Conservation (phyloP, 345 rosid species). For the Citrus maxima region DNA sequence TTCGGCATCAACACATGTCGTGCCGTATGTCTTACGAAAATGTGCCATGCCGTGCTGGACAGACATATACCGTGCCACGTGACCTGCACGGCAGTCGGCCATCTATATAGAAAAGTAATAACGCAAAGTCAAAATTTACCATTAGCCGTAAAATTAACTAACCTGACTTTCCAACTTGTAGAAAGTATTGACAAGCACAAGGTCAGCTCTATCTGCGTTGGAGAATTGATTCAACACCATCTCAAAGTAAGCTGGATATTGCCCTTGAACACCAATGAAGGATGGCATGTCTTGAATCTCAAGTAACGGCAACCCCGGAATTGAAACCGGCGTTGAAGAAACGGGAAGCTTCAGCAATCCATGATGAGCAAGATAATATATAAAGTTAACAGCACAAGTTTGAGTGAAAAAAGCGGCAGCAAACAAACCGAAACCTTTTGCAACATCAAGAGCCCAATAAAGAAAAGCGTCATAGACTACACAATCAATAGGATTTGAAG, state of each 20-base stretch:
- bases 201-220: constrained; percentile 43
- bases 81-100: too few relatives aligned
- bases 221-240: constrained; percentile 50
- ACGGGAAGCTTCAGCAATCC: constrained; percentile 45
- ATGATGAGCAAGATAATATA: constrained; percentile 39
- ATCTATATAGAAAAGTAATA: too few relatives aligned
- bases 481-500: constrained; percentile 33
- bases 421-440: constrained; percentile 41
- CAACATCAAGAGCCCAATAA: constrained; percentile 68
- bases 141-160: background rate
- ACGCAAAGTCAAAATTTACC: too few relatives aligned
- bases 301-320: constrained; percentile 38
- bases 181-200: constrained; percentile 42
- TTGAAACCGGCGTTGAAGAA: constrained; percentile 18
- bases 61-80: too few relatives aligned
- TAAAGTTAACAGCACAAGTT: constrained; percentile 51
- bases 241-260: constrained; percentile 52
- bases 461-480: constrained; percentile 59
- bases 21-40: too few relatives aligned
- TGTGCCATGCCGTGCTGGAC: too few relatives aligned
- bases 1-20: too few relatives aligned
- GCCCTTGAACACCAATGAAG: constrained; percentile 35
- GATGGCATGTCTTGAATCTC: constrained; percentile 59
- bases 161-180: constrained; percentile 50
- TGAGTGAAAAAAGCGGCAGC: constrained; percentile 74